These are phyloP conservation scores for Cunninghamia lanceolata DNA, from an alignment of 75 land plant genomes.

Conservation along the genomic window DNA sequence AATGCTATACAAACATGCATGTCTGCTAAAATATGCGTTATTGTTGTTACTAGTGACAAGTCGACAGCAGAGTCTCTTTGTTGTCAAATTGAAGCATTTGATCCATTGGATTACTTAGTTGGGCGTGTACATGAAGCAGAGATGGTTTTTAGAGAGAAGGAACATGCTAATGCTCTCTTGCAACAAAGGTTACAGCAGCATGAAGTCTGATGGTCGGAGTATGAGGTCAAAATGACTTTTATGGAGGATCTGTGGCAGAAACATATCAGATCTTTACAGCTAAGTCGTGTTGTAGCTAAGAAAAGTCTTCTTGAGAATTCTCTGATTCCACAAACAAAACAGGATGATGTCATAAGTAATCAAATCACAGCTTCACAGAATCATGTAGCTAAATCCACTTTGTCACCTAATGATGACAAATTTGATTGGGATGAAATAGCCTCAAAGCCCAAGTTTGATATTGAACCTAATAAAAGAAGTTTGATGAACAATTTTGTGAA, in stretches of 20 bases:
- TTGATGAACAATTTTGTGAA: too few species aligned
- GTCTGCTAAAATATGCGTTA: too few species aligned
- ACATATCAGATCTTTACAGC: conserved; percentile 59
- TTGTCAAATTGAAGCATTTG: too few species aligned
- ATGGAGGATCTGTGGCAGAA: conserved; percentile 93
- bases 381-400: conserved; percentile 15
- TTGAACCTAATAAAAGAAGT: too few species aligned
- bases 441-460: too few species aligned
- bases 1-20: too few species aligned
- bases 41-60: too few species aligned
- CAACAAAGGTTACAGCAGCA: conserved; percentile 57
- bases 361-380: conserved; percentile 17
- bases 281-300: conserved; percentile 75
- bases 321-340: conserved; percentile 15
- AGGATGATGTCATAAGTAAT: conserved; percentile 26
- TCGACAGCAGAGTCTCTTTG: too few species aligned
- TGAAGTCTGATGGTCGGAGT: conserved; percentile 70
- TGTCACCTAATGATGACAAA: conserved; percentile 34
- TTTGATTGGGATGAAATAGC: conserved; percentile 71
- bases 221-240: conserved; percentile 70
- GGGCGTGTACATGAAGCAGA: conserved; percentile 65
- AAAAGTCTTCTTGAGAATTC: conserved; percentile 60
- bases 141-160: conserved; percentile 65
- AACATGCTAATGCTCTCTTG: conserved; percentile 74
- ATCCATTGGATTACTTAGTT: too few species aligned